A percentile compares a stretch with the other conserved stretches of the same genome.
phyloP scores from a whole-genome alignment of 371 early-diverging fungal species.

The Fennellomyces sp. region DNA sequence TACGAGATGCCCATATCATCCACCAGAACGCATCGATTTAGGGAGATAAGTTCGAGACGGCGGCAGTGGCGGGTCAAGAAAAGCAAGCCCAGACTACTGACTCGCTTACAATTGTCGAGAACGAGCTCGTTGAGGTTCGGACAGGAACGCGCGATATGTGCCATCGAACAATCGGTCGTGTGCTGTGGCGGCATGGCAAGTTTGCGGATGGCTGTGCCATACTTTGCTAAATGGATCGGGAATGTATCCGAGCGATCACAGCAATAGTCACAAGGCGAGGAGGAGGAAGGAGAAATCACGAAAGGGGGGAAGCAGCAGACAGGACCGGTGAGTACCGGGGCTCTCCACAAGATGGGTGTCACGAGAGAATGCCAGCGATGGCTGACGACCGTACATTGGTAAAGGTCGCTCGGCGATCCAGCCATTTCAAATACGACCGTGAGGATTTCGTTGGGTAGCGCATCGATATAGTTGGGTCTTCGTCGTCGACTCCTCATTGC shows the following conservation, averaged over 20 bases:
- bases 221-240: constrained; percentile 29
- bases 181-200: constrained; percentile 21
- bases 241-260: constrained; percentile 12
- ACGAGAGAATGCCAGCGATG: constrained; percentile 36
- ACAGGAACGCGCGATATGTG: constrained; percentile 27
- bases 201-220: constrained; percentile 28
- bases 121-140: constrained; percentile 22
- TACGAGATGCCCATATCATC: constrained; percentile 1
- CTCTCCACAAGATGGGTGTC: constrained; percentile 42
- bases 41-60: neutral
- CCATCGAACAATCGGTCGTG: constrained; percentile 32
- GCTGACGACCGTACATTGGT: constrained; percentile 29
- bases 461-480: constrained; percentile 7
- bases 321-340: constrained; percentile 23
- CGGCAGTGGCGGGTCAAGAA: constrained; percentile 12
- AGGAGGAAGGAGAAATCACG: neutral
- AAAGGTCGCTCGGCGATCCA: constrained; percentile 14
- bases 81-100: constrained; percentile 29
- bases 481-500: constrained; percentile 1
- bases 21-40: neutral
- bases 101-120: constrained; percentile 31
- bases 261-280: constrained; percentile 4
- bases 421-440: constrained; percentile 28
- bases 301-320: constrained; percentile 25
- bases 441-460: constrained; percentile 33